Evolutionary conservation across 2,329 filamentous ascomycete species (phyloP), one percentile per base, ranked within the genome.

Genomic region (Calonectria multiphialidica): DNA sequence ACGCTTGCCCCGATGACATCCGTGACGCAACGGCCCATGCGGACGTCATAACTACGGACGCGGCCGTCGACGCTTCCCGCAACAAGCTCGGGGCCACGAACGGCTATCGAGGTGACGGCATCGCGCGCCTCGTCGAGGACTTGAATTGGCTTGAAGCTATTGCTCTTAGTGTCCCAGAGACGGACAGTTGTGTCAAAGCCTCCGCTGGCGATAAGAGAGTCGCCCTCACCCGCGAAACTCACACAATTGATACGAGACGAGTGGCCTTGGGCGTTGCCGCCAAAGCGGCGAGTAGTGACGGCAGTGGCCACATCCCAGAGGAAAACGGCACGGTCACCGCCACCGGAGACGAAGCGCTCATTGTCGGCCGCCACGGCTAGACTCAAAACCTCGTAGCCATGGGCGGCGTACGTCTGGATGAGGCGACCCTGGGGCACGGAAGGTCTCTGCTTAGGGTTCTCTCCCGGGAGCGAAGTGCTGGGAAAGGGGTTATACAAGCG

Each of bases 231-330:
- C 0, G 91, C 95, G 81, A 97, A 97, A 2, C 89, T 87, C 5
- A 96, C 94, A 55, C 91, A 89, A 82, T 98, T 97, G 68, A 98
- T 89, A 37, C 95, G 88, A 53, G 91, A 90, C 2, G 88, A 88
- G 83, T 97, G 94, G 0, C 93, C 93, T 47, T 88, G 83, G 42
- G 82, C 81, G 70, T 88, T 89, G 25, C 89, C 89, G 21, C 88
- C 88, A 83, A 96, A 97, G 33, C 97, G 90, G 25, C 94, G 90
- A 30, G 94, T 86, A 5, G 96, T 98, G 77, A 90, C 88, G 21
- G 94, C 95, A 3, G 92, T 93, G 57, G 93, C 88, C 0, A 98
- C 97, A 83, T 99, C 97, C 97, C 97, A 98, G 6, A 98, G 88
- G 81, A 98, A 98, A 0, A 98, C 95, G 73, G 90, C 89, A 78